Conservation (phyloP, 257 asterid genomes). For the Solanum pinnatisectum region DNA sequence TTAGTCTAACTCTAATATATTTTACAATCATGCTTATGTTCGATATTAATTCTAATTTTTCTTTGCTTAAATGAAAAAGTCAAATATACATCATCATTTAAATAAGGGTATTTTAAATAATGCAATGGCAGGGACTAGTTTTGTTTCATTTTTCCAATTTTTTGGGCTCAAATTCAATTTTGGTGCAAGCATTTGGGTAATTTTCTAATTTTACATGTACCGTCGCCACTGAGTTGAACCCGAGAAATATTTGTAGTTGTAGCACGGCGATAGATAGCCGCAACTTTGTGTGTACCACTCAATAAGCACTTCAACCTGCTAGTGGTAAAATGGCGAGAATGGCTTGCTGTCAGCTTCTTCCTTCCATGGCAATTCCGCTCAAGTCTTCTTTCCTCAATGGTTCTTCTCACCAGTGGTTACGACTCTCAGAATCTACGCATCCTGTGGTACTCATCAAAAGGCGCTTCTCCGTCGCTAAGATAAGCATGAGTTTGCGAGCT, state of each 20-base stretch:
- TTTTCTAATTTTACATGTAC: neutral
- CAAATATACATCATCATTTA: neutral
- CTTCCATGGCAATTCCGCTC: slow-evolving; percentile 39
- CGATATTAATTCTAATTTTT: neutral
- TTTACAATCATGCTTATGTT: neutral
- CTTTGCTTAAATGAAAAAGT: neutral
- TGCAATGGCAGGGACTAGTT: neutral
- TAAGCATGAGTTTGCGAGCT: slow-evolving; percentile 86
- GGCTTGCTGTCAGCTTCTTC: slow-evolving; percentile 50
- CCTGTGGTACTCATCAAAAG: slow-evolving; percentile 32
- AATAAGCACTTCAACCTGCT: neutral
- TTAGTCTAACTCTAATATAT: neutral
- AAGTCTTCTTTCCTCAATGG: slow-evolving; percentile 20
- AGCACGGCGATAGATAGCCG: neutral
- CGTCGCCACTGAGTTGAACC: neutral
- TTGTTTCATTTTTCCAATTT: neutral
- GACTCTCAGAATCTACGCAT: slow-evolving; percentile 25
- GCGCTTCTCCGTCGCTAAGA: slow-evolving; percentile 51
- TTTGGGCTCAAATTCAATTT: neutral
- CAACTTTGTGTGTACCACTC: neutral
- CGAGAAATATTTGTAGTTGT: neutral
- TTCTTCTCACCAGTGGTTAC: slow-evolving; percentile 33
- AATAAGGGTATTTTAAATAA: neutral
- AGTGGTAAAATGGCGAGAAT: slow-evolving; percentile 53
- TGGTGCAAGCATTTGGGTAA: neutral